Evolutionary conservation across 192 early-diverging fungal species (phyloP), one percentile per base, ranked within the genome.

Genomic region (Podila clonocystis): DNA sequence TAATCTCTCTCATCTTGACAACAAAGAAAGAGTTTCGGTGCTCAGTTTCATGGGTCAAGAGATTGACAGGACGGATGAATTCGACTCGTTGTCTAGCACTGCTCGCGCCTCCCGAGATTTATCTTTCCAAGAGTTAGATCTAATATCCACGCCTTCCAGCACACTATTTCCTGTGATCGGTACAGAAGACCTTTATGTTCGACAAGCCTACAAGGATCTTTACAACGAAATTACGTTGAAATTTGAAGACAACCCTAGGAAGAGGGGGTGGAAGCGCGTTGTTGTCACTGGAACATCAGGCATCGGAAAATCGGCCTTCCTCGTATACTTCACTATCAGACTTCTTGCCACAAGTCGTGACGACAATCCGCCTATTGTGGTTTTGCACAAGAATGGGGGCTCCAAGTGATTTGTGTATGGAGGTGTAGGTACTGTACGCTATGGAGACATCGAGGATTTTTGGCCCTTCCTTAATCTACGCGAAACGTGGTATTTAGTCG

Each of bases 301-400:
- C 22, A 73, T 73, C n/a, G 70, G 82, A 28, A 83, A 83, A 30
- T 83, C 74, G 31, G 68, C 58, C 58, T 83, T 83, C 57, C 62
- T 77, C 11, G 58, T 83, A 63, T 83, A 83, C 48, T 62, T 83
- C 22, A 38, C 70, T 30, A 70, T 77, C 58, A 41, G 63, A 52
- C 55, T 70, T 58, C 70, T 83, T 74, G 65, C 69, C 65, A 38
- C 67, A 49, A 58, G 57, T 24, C 34, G 72, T 20, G 50, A 72
- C 58, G 28, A 38, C 66, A 69, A 67, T 20, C 70, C 77, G 24
- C 58, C 68, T 11, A 73, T 80, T 0, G 55, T 73, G 26, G 57
- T 80, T 62, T 80, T 63, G 52, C 69, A 73, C 30, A 62, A 41
- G 26, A 67, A 52, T 0, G 2, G 20, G n/a, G 1, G 58, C 11